phyloP scores from a whole-genome alignment of 2,329 filamentous ascomycete genomes.

The Hypocrella siamensis region DNA sequence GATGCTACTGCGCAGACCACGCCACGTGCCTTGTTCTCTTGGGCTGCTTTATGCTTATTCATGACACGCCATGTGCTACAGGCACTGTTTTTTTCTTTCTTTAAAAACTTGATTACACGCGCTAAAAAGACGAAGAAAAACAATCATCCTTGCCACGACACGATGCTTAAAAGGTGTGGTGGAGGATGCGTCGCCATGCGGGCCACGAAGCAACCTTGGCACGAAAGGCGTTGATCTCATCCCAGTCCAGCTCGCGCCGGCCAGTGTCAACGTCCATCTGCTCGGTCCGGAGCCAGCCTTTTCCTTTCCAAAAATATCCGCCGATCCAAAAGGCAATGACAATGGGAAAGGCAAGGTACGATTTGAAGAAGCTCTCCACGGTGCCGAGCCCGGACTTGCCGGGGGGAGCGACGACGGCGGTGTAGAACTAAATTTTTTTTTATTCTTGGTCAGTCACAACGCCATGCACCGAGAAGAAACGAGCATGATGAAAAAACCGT shows the following conservation, averaged over 20 bases:
- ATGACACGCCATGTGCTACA: too few species aligned
- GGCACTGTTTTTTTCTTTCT: too few species aligned
- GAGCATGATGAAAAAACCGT: too few species aligned
- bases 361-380: constrained; percentile 37
- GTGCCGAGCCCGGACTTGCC: constrained; percentile 17
- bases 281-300: constrained; percentile 38
- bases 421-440: constrained; percentile 25
- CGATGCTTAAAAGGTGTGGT: constrained; percentile 25
- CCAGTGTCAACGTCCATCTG: constrained; percentile 56
- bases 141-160: too few species aligned
- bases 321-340: constrained; percentile 38
- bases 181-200: constrained; percentile 26
- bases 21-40: too few species aligned
- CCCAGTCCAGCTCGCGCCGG: constrained; percentile 50
- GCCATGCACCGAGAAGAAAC: too few species aligned
- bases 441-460: neutral
- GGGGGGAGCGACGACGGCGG: constrained; percentile 24
- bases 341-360: constrained; percentile 37
- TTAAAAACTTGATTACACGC: too few species aligned
- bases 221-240: constrained; percentile 39
- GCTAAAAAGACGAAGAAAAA: too few species aligned
- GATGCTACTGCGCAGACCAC: too few species aligned
- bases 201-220: constrained; percentile 34
- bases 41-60: too few species aligned
- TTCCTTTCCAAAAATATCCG: constrained; percentile 51